Evolutionary conservation across 1,139 yeast genomes (phyloP).

Genomic region (Saccharomyces hybrid): DNA sequence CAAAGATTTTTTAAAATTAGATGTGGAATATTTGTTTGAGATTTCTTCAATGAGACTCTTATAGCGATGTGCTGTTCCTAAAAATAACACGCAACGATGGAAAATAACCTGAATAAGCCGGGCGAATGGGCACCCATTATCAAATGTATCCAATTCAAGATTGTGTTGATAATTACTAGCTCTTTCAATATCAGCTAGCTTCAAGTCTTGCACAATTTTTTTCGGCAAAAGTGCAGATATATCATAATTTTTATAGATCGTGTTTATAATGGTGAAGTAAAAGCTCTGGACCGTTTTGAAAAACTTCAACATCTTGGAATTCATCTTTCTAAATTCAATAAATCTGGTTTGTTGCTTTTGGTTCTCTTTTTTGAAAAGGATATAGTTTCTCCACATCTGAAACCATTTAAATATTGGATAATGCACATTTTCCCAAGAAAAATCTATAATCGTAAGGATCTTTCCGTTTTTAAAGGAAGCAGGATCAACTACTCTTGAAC

Average conservation of each 20-base stretch:
- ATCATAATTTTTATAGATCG: slow-evolving; percentile 13
- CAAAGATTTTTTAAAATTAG: slow-evolving; percentile 39
- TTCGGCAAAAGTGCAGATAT: slow-evolving; percentile 15
- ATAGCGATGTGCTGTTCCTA: slow-evolving; percentile 58
- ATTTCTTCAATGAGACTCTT: slow-evolving; percentile 41
- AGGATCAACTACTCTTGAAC: not conserved
- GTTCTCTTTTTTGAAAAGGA: slow-evolving; percentile 16
- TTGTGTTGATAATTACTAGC: slow-evolving; percentile 6
- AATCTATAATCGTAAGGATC: slow-evolving; percentile 35
- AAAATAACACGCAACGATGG: slow-evolving; percentile 47
- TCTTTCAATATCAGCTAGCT: slow-evolving; percentile 5
- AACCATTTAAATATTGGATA: slow-evolving; percentile 55
- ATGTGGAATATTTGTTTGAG: slow-evolving; percentile 36
- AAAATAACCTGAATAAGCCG: slow-evolving; percentile 43
- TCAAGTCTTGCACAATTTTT: slow-evolving; percentile 12
- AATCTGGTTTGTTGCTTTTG: slow-evolving; percentile 28
- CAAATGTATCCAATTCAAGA: slow-evolving; percentile 11
- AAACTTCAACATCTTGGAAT: slow-evolving; percentile 45
- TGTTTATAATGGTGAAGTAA: slow-evolving; percentile 37
- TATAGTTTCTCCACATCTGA: slow-evolving; percentile 25
- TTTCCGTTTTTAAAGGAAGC: not conserved
- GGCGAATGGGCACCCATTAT: slow-evolving; percentile 18
- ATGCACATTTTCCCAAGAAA: slow-evolving; percentile 54
- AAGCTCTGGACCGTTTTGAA: slow-evolving; percentile 41
- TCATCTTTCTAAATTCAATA: slow-evolving; percentile 52